phyloP scores from a whole-genome alignment of 2,329 filamentous ascomycete genomes.

The Fusarium subglutinans region DNA sequence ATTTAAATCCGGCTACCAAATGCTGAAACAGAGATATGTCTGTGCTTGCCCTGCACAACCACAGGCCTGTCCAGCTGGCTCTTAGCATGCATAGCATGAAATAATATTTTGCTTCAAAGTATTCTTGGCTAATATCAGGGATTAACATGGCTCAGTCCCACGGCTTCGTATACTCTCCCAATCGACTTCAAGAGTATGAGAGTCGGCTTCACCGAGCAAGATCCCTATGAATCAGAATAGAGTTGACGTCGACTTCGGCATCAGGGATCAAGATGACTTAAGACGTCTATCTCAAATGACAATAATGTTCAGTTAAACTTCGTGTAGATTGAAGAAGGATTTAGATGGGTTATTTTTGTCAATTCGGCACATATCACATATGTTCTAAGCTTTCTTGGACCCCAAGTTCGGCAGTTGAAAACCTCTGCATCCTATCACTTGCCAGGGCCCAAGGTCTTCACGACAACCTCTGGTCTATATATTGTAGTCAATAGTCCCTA shows the following conservation, averaged over 20 bases:
- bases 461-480: background rate
- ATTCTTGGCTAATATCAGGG: background rate
- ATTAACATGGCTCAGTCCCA: too few species aligned
- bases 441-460: rapidly evolving
- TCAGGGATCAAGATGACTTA: background rate
- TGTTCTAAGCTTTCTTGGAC: background rate
- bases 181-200: background rate
- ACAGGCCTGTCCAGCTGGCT: background rate
- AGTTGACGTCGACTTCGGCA: background rate
- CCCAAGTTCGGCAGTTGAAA: background rate
- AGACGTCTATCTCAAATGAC: rapidly evolving
- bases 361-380: background rate
- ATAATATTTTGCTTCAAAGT: rapidly evolving
- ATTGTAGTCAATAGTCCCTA: background rate
- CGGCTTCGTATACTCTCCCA: background rate
- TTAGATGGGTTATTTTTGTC: background rate
- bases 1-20: background rate
- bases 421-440: background rate
- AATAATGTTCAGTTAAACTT: background rate
- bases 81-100: rapidly evolving
- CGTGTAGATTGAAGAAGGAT: rapidly evolving
- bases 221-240: background rate
- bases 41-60: background rate
- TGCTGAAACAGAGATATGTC: background rate
- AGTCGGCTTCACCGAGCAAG: background rate